Conservation (phyloP, 2,329 filamentous ascomycete genomes). For the Pseudogymnoascus sp. region DNA sequence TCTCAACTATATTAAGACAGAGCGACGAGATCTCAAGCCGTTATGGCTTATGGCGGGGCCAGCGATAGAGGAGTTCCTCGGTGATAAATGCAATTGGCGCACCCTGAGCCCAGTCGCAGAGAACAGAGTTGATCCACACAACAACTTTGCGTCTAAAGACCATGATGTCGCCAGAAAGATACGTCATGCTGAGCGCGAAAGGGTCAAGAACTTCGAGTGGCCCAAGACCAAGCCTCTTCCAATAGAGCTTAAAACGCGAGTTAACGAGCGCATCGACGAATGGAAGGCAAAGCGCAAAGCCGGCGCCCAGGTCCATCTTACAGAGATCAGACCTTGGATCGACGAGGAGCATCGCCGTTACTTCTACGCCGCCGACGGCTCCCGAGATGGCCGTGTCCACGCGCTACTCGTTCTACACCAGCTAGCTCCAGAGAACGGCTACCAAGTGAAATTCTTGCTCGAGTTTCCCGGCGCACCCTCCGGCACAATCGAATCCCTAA, state of each 20-base stretch:
- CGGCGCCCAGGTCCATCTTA: conserved; percentile 81
- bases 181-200: conserved; percentile 77
- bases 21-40: conserved; percentile 66
- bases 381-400: conserved; percentile 58
- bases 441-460: conserved; percentile 94
- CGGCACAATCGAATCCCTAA: conserved; percentile 78
- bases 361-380: conserved; percentile 66
- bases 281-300: conserved; percentile 72
- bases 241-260: conserved; percentile 60
- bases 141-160: conserved; percentile 59
- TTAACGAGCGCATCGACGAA: conserved; percentile 66
- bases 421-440: conserved; percentile 72
- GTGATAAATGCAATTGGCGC: conserved; percentile 75
- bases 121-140: conserved; percentile 71
- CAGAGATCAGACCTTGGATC: conserved; percentile 83
- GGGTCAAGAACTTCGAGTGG: conserved; percentile 71
- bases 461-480: conserved; percentile 85
- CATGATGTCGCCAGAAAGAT: conserved; percentile 77
- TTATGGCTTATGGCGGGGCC: conserved; percentile 73
- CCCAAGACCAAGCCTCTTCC: conserved; percentile 56
- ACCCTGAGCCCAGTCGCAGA: conserved; percentile 84
- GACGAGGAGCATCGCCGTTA: conserved; percentile 79
- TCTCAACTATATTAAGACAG: conserved; percentile 64
- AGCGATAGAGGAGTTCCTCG: conserved; percentile 73
- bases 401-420: conserved; percentile 79